Conservation (phyloP, 2,329 filamentous ascomycete genomes). For the Monosporascus sp. region DNA sequence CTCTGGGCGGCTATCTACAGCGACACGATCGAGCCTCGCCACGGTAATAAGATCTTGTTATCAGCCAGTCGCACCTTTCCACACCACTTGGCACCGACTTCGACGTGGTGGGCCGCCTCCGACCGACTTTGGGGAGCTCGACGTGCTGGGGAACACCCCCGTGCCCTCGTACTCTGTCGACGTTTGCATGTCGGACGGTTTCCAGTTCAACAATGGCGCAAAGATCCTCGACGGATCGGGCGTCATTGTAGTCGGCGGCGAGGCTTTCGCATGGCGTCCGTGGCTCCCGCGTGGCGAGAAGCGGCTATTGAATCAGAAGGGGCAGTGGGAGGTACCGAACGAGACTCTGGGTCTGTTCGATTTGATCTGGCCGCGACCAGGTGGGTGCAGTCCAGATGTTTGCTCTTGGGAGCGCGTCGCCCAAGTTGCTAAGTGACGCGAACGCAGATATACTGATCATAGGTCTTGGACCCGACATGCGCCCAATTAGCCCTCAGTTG, state of each 20-base stretch:
- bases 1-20: constrained; percentile 5
- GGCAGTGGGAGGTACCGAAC: constrained; percentile 71
- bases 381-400: constrained; percentile 42
- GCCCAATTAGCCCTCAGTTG: constrained; percentile 71
- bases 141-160: constrained; percentile 73
- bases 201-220: constrained; percentile 77
- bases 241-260: constrained; percentile 74
- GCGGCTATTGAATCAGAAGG: constrained; percentile 65
- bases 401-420: not conserved
- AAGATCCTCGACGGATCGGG: constrained; percentile 65
- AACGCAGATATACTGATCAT: constrained; percentile 74
- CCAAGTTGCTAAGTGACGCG: not conserved
- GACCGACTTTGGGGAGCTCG: constrained; percentile 66
- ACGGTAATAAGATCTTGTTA: constrained; percentile 1
- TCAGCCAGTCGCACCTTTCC: constrained; percentile 13
- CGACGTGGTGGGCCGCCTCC: constrained; percentile 23
- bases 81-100: constrained; percentile 11
- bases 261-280: constrained; percentile 84
- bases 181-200: constrained; percentile 75
- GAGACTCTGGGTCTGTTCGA: constrained; percentile 71
- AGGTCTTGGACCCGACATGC: constrained; percentile 72
- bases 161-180: constrained; percentile 79
- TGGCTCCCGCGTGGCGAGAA: constrained; percentile 51
- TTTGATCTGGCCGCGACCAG: constrained; percentile 81
- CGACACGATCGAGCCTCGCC: not conserved